A percentile compares a stretch with the other conserved stretches of the same genome.
These are phyloP conservation scores for Forsythia viridissima DNA, from an alignment of 257 asterid species.

Conservation along the genomic window DNA sequence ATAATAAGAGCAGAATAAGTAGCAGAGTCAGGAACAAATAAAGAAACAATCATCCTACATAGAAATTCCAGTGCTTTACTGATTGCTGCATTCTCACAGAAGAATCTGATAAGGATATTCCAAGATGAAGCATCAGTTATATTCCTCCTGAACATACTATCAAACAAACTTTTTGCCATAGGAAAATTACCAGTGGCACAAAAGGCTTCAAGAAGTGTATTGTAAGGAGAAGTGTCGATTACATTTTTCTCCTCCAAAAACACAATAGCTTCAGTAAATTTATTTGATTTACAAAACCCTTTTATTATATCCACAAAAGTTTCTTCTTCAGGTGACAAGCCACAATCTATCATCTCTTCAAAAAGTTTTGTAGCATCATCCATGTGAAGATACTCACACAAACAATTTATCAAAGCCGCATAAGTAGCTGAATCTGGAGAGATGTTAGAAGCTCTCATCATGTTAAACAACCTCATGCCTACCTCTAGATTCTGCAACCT, in stretches of 20 bases:
- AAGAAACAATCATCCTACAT: slow-evolving; percentile 60
- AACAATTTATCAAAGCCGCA: slow-evolving; percentile 53
- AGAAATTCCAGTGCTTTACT: slow-evolving; percentile 58
- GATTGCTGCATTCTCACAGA: slow-evolving; percentile 48
- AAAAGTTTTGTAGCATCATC: slow-evolving; percentile 61
- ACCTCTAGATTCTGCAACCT: slow-evolving; percentile 45
- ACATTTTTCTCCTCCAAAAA: slow-evolving; percentile 51
- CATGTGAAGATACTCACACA: slow-evolving; percentile 56
- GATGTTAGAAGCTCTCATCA: slow-evolving; percentile 57
- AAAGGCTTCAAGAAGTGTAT: slow-evolving; percentile 58
- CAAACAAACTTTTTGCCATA: slow-evolving; percentile 45
- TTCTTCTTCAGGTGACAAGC: slow-evolving; percentile 43
- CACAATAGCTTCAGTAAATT: slow-evolving; percentile 45
- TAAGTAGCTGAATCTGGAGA: slow-evolving; percentile 48
- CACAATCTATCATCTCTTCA: slow-evolving; percentile 54
- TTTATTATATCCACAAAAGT: slow-evolving; percentile 43
- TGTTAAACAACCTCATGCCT: slow-evolving; percentile 43
- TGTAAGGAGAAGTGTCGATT: slow-evolving; percentile 40
- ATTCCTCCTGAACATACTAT: slow-evolving; percentile 46
- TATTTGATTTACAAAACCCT: slow-evolving; percentile 53
- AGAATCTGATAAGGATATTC: slow-evolving; percentile 56
- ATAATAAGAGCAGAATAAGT: slow-evolving; percentile 69
- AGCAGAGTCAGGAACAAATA: slow-evolving; percentile 45
- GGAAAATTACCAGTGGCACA: slow-evolving; percentile 42
- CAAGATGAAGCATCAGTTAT: slow-evolving; percentile 55